A percentile compares a stretch with the other conserved stretches of the same genome.
Evolutionary conservation across 129 eudicot species (phyloP).

Genomic region (Saussurea involucrata): DNA sequence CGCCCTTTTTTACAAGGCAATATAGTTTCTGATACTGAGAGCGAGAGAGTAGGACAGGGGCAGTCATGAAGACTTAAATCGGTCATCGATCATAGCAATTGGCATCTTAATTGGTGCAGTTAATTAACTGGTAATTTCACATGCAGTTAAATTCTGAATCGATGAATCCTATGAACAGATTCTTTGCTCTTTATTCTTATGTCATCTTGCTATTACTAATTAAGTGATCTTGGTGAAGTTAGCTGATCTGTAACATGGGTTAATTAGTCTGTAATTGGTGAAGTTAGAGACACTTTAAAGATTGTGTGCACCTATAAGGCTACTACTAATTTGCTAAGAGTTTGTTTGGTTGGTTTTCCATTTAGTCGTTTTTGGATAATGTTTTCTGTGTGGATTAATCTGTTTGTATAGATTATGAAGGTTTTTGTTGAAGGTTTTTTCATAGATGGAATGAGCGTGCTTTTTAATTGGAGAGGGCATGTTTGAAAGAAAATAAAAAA

Average conservation of each 20-base stretch:
- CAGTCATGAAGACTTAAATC: neutral
- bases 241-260: neutral
- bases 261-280: neutral
- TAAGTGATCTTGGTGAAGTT: neutral
- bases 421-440: too few species aligned
- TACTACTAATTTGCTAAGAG: too few species aligned
- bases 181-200: neutral
- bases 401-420: too few species aligned
- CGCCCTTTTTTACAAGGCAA: constrained; percentile 22
- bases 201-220: neutral
- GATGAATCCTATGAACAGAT: too few species aligned
- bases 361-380: too few species aligned
- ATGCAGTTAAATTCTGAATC: neutral
- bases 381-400: too few species aligned
- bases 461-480: too few species aligned
- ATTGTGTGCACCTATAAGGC: neutral
- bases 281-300: neutral
- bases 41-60: neutral
- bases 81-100: neutral
- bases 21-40: constrained; percentile 6
- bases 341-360: too few species aligned
- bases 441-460: too few species aligned
- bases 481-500: too few species aligned
- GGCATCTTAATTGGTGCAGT: neutral
- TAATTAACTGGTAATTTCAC: neutral